Evolutionary conservation across 2,329 filamentous ascomycete species (phyloP).

Genomic region (Cytospora paraplurivora): DNA sequence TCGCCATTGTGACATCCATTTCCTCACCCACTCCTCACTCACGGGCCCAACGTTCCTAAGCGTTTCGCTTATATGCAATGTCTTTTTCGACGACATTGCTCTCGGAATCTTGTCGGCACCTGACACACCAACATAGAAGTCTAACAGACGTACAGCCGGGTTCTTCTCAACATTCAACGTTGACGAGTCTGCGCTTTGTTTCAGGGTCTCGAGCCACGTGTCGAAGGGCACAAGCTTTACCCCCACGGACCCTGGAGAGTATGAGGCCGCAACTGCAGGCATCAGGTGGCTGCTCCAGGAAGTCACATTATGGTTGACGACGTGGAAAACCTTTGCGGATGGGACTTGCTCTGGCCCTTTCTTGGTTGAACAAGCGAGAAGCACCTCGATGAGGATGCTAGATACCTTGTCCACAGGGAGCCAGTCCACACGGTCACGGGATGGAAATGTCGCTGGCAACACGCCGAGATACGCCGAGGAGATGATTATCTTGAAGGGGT

Average conservation of each 20-base stretch:
- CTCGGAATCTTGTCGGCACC: not conserved
- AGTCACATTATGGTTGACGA: not conserved
- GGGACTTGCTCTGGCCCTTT: not conserved
- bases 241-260: not conserved
- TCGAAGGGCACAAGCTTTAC: constrained; percentile 6
- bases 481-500: constrained; percentile 26
- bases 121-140: not conserved
- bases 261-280: not conserved
- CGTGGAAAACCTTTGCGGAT: not conserved
- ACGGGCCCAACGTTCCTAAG: not conserved
- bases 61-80: not conserved
- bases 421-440: constrained; percentile 31
- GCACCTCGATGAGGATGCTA: constrained; percentile 30
- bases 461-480: constrained; percentile 32
- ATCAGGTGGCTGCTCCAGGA: constrained; percentile 3
- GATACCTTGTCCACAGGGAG: constrained; percentile 34
- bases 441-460: constrained; percentile 29
- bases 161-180: not conserved
- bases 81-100: not conserved
- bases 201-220: not conserved
- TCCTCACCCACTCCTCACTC: constrained; percentile 1
- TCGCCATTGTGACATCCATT: constrained; percentile 3
- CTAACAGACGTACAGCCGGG: not conserved
- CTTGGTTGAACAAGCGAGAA: not conserved
- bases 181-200: not conserved